These are phyloP conservation scores for Penicillium cosmopolitanum DNA, from an alignment of 495 filamentous ascomycete species.

Conservation along the genomic window DNA sequence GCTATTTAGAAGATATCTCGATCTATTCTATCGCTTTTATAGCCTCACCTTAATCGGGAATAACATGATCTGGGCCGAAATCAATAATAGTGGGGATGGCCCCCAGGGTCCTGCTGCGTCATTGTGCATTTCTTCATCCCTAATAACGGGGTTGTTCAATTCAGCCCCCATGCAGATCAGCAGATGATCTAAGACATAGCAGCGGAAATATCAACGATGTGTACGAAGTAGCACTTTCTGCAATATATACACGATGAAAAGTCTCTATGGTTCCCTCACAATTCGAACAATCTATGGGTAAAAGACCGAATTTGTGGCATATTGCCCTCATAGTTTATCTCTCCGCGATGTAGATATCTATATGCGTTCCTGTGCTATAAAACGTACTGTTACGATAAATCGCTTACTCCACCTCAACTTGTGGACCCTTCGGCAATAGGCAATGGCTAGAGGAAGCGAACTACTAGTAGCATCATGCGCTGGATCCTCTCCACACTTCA, in stretches of 20 bases:
- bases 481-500: no score
- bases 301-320: no score
- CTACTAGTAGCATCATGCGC: neutral
- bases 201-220: neutral
- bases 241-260: no score
- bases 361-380: no score
- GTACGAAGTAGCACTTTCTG: neutral
- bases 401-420: no score
- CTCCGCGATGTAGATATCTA: no score
- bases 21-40: neutral
- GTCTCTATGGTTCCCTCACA: no score
- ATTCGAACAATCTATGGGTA: no score
- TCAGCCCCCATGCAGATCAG: neutral
- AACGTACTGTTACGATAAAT: no score
- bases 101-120: neutral
- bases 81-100: neutral
- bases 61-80: neutral
- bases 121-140: neutral
- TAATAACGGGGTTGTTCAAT: neutral
- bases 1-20: neutral
- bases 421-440: no score
- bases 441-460: no score
- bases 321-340: no score
- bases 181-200: neutral
- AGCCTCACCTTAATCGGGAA: neutral